phyloP scores from a whole-genome alignment of 129 eudicot species.

The Escallonia rubra region DNA sequence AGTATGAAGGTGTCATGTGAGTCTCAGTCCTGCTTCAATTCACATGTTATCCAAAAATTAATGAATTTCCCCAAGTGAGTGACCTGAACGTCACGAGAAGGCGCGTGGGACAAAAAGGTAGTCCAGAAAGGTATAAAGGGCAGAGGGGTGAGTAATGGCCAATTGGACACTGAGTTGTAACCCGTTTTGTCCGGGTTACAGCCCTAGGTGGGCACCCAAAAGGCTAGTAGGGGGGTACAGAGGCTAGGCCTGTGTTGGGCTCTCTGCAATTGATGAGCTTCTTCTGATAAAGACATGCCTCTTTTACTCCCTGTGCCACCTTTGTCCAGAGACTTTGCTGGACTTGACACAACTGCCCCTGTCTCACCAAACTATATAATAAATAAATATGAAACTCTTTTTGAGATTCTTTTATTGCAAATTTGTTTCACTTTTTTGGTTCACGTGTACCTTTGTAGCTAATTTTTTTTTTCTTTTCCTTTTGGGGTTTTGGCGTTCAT shows the following conservation, averaged over 20 bases:
- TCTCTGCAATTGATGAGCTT: constrained; percentile 18
- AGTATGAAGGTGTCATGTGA: no score
- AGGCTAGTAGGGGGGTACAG: not conserved
- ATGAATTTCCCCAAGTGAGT: not conserved
- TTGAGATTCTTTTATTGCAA: no score
- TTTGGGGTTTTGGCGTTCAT: not conserved
- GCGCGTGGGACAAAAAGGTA: constrained; percentile 28
- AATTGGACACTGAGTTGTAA: constrained; percentile 48
- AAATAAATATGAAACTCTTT: no score
- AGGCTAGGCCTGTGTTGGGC: constrained; percentile 32
- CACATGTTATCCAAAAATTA: not conserved
- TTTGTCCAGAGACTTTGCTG: constrained; percentile 6
- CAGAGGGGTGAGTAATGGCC: constrained; percentile 17
- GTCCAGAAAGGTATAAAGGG: constrained; percentile 15
- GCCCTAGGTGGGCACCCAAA: constrained; percentile 4
- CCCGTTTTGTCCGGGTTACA: constrained; percentile 76
- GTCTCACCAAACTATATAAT: no score
- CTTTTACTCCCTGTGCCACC: constrained; percentile 21
- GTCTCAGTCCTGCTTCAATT: not conserved
- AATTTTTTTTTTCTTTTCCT: no score
- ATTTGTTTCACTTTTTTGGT: not conserved
- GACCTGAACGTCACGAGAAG: not conserved
- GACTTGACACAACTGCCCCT: constrained; percentile 3
- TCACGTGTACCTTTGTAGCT: not conserved
- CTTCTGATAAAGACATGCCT: constrained; percentile 26